These are phyloP conservation scores for Kondoa subrosea DNA, from an alignment of 768 basidiomycete species.

Conservation along the genomic window DNA sequence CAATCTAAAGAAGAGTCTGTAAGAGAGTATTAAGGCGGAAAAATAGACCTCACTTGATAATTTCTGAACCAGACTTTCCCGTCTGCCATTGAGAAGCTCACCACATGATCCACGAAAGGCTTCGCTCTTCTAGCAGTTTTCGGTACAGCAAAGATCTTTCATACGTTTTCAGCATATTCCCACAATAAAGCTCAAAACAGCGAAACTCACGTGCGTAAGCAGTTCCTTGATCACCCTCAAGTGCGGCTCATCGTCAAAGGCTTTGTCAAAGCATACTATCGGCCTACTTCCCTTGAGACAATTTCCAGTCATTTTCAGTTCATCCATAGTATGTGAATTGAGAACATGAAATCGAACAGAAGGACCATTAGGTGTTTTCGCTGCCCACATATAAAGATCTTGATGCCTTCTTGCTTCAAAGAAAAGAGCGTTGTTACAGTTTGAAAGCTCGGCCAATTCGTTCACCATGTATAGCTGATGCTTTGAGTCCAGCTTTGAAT, in stretches of 20 bases:
- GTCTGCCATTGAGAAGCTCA: conserved; percentile 90
- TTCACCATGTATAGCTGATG: conserved; percentile 80
- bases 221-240: conserved; percentile 75
- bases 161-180: conserved; percentile 4
- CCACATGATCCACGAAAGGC: conserved; percentile 93
- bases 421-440: conserved; percentile 93
- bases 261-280: conserved; percentile 75
- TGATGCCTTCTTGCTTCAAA: conserved; percentile 81
- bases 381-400: conserved; percentile 89
- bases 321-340: conserved; percentile 98
- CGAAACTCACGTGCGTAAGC: conserved; percentile 61
- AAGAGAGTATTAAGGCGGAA: conserved; percentile 5
- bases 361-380: conserved; percentile 93
- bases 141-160: conserved; percentile 85
- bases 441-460: conserved; percentile 89
- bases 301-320: conserved; percentile 98
- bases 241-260: conserved; percentile 73
- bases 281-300: conserved; percentile 91
- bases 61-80: conserved; percentile 98
- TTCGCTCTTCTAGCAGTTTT: conserved; percentile 77
- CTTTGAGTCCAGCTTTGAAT: conserved; percentile 94
- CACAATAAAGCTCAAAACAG: conserved; percentile 8
- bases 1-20: background rate
- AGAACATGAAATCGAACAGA: conserved; percentile 95
- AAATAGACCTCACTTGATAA: conserved; percentile 64